These are phyloP conservation scores for Syzygium oleosum DNA, from an alignment of 345 rosid genomes.

Conservation along the genomic window DNA sequence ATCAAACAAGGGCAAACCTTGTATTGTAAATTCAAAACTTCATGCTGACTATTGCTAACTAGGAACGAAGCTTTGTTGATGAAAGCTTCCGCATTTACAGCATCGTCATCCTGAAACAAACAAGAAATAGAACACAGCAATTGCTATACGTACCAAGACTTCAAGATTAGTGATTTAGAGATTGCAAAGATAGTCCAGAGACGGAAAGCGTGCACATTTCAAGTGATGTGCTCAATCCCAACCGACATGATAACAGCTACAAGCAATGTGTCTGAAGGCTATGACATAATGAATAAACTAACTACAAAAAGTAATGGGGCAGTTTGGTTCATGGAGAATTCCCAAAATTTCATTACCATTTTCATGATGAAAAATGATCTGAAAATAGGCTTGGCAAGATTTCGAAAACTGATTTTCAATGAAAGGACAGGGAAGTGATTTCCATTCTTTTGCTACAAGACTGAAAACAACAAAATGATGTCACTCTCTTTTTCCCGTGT, in stretches of 20 bases:
- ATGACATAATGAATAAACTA: neutral
- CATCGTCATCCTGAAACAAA: constrained; percentile 85
- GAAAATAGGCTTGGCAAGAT: neutral
- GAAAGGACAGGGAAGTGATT: neutral
- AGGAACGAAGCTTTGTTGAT: constrained; percentile 95
- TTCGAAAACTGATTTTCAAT: neutral
- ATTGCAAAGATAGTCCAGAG: neutral
- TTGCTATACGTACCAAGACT: neutral
- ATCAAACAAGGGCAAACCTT: constrained; percentile 38
- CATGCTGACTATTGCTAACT: constrained; percentile 93
- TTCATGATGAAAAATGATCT: neutral
- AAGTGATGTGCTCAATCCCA: neutral
- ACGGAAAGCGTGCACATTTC: neutral
- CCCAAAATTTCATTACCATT: neutral
- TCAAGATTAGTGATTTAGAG: neutral
- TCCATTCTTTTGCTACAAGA: neutral
- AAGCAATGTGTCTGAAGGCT: neutral
- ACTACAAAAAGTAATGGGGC: neutral
- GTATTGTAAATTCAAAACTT: constrained; percentile 82
- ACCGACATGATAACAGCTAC: neutral
- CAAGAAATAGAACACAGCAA: neutral
- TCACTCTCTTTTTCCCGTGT: neutral
- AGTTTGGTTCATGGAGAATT: neutral
- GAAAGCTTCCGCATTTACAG: constrained; percentile 93
- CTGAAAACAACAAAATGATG: neutral